Evolutionary conservation across 2,329 filamentous ascomycete genomes (phyloP).

Genomic region (Exophiala spinifera): DNA sequence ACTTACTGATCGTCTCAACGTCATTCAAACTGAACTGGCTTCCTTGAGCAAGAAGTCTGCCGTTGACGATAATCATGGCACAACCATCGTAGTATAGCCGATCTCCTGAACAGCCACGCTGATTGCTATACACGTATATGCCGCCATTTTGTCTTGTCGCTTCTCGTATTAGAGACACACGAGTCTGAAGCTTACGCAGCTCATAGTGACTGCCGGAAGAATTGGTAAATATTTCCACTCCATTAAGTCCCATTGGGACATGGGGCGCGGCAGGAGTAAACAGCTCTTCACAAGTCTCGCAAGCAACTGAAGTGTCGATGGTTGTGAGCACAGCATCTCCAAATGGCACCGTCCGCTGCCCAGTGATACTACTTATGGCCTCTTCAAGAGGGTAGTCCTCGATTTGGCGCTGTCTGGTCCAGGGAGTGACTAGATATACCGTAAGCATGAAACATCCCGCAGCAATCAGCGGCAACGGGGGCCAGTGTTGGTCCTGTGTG

Average conservation of each 20-base stretch:
- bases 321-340: slow-evolving; percentile 66
- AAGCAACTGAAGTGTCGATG: slow-evolving; percentile 57
- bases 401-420: slow-evolving; percentile 53
- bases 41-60: slow-evolving; percentile 18
- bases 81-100: slow-evolving; percentile 20
- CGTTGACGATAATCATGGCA: slow-evolving; percentile 29
- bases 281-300: slow-evolving; percentile 67
- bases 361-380: slow-evolving; percentile 56
- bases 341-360: slow-evolving; percentile 58
- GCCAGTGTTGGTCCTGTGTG: too few species aligned
- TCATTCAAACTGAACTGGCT: too few species aligned
- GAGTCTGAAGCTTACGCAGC: slow-evolving; percentile 62
- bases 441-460: too few species aligned
- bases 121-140: slow-evolving; percentile 59
- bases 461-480: too few species aligned
- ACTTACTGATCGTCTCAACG: slow-evolving; percentile 17
- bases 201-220: slow-evolving; percentile 66
- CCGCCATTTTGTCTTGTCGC: slow-evolving; percentile 53
- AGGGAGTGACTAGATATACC: slow-evolving; percentile 50
- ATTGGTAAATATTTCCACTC: slow-evolving; percentile 69
- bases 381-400: slow-evolving; percentile 65
- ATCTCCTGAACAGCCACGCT: slow-evolving; percentile 38
- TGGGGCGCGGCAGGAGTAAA: slow-evolving; percentile 45
- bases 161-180: slow-evolving; percentile 63
- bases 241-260: slow-evolving; percentile 49